phyloP scores from a whole-genome alignment of 805 yeast species.

The Ogataea paradorogensis region DNA sequence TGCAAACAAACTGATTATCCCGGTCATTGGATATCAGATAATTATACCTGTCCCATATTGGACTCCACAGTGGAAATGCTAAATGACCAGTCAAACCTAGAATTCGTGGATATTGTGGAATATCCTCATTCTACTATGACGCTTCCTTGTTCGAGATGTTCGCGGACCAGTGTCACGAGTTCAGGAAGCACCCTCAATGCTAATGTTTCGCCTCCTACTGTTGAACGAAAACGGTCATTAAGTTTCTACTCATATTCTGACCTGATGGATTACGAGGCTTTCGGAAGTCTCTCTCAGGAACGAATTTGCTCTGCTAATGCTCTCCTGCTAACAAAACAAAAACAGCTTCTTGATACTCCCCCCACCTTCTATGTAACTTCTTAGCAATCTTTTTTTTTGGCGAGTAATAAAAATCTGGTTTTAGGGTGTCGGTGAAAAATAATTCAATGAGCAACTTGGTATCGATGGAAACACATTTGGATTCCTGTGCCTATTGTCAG shows the following conservation, averaged over 20 bases:
- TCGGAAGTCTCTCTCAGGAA: background rate
- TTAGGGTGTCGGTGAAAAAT: conserved; percentile 9
- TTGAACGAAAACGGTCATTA: conserved; percentile 21
- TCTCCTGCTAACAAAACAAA: conserved; percentile 4
- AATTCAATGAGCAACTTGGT: conserved; percentile 16
- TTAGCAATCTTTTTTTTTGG: background rate
- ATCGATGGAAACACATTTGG: background rate
- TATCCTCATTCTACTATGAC: conserved; percentile 23
- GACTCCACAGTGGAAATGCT: conserved; percentile 72
- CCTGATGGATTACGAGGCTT: conserved; percentile 27
- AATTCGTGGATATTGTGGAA: conserved; percentile 64
- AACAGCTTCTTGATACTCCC: conserved; percentile 2
- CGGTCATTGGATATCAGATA: conserved; percentile 46
- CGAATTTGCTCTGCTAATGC: conserved; percentile 5
- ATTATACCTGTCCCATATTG: conserved; percentile 75
- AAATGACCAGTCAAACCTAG: conserved; percentile 58
- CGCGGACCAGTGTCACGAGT: conserved; percentile 1
- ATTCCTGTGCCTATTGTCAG: conserved; percentile 69
- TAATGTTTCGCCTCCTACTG: background rate
- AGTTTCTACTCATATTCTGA: conserved; percentile 35
- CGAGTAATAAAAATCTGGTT: conserved; percentile 5
- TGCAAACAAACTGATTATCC: conserved; percentile 4
- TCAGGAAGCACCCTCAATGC: background rate
- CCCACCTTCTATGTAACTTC: conserved; percentile 6
- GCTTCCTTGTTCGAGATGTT: conserved; percentile 1